Evolutionary conservation across 148 eudicot genomes (phyloP).

Genomic region (Salicornia ramosissima): DNA sequence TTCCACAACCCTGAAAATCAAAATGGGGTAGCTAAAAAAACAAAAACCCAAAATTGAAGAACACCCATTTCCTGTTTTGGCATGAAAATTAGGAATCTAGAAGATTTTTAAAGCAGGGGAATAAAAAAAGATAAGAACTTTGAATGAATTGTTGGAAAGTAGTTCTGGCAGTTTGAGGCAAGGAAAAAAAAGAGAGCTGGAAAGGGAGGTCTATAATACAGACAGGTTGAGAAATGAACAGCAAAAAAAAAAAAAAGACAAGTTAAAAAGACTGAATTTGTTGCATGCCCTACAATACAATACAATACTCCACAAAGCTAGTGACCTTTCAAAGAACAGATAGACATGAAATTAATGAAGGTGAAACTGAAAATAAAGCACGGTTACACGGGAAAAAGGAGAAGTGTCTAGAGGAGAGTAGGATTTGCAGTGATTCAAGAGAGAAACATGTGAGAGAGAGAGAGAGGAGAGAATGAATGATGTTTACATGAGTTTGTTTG

Average conservation of each 20-base stretch:
- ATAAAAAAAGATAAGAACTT: slow-evolving; percentile 12
- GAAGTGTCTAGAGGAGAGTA: too few species aligned
- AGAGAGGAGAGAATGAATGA: not conserved
- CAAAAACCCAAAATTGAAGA: slow-evolving; percentile 13
- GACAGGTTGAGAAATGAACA: slow-evolving; percentile 7
- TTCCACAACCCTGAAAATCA: slow-evolving; percentile 15
- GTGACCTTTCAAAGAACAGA: slow-evolving; percentile 8
- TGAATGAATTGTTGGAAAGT: not conserved
- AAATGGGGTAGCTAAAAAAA: slow-evolving; percentile 8
- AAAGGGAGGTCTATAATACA: not conserved
- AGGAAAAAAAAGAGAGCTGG: not conserved
- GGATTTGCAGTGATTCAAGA: too few species aligned
- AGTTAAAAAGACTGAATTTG: not conserved
- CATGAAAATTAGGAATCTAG: too few species aligned
- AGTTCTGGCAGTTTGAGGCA: slow-evolving; percentile 1
- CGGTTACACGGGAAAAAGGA: too few species aligned
- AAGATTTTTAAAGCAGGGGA: not conserved
- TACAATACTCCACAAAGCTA: too few species aligned
- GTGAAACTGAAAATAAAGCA: not conserved
- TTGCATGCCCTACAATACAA: slow-evolving; percentile 3
- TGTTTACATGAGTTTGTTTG: not conserved
- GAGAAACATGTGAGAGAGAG: not conserved
- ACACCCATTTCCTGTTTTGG: slow-evolving; percentile 15
- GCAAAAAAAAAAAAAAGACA: not conserved
- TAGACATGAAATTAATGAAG: not conserved